phyloP scores from a whole-genome alignment of 805 yeast species.

The Candida dendrica region DNA sequence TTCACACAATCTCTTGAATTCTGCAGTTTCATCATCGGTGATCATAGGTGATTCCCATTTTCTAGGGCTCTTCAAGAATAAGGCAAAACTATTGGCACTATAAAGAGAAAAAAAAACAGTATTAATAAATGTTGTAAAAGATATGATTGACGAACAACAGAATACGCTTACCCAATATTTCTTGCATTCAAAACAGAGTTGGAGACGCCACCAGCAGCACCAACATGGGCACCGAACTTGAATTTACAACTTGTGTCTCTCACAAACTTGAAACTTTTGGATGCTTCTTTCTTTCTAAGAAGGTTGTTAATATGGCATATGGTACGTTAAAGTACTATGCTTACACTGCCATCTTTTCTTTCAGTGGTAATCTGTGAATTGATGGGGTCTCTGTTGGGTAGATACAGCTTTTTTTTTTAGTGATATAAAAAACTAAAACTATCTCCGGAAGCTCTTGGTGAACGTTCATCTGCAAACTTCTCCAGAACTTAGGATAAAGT shows the following conservation, averaged over 20 bases:
- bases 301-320: no score
- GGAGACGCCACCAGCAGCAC: conserved; percentile 74
- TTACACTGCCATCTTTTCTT: not conserved
- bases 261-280: conserved; percentile 24
- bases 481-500: no score
- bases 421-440: no score
- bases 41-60: conserved; percentile 85
- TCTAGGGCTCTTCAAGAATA: conserved; percentile 85
- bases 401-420: no score
- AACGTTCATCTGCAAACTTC: no score
- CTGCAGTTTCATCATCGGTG: conserved; percentile 54
- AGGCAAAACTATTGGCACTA: conserved; percentile 76
- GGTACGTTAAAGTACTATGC: not conserved
- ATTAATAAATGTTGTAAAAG: not conserved
- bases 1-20: conserved; percentile 59
- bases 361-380: no score
- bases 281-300: conserved; percentile 7
- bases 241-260: conserved; percentile 36
- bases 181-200: conserved; percentile 57
- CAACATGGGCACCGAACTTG: conserved; percentile 87
- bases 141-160: not conserved
- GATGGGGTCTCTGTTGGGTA: no score
- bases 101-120: not conserved
- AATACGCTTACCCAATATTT: conserved; percentile 41
- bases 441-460: no score